These are phyloP conservation scores for Euryodendron excelsum DNA, from an alignment of 148 eudicot species.

Conservation along the genomic window DNA sequence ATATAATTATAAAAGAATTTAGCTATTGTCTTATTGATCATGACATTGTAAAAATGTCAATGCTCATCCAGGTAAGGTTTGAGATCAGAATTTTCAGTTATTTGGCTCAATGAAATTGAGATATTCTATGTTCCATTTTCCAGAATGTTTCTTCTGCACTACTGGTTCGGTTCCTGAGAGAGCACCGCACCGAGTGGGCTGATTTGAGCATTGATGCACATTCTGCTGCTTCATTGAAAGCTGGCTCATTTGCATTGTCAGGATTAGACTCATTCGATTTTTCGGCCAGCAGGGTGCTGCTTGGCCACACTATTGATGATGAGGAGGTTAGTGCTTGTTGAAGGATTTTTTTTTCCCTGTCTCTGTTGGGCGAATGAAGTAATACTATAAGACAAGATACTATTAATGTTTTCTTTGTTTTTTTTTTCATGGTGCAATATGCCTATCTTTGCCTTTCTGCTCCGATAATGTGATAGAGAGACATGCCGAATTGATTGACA, in stretches of 20 bases:
- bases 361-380: no score
- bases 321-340: conserved; percentile 4
- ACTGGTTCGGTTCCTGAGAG: conserved; percentile 9
- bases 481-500: neutral
- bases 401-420: neutral
- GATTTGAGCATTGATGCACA: neutral
- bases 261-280: neutral
- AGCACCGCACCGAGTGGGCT: conserved; percentile 15
- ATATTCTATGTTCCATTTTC: neutral
- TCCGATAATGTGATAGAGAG: neutral
- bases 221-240: conserved; percentile 8
- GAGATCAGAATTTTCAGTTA: neutral
- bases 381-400: no score
- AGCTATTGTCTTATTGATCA: no score
- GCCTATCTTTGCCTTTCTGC: neutral
- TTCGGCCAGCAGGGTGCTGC: neutral
- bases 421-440: neutral
- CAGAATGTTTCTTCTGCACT: conserved; percentile 5
- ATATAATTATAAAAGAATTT: neutral
- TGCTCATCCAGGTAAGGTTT: neutral
- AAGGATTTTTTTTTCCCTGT: no score
- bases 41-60: no score
- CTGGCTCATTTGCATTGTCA: neutral
- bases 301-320: neutral
- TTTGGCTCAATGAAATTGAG: neutral